Base-by-base conservation (phyloP, 495 filamentous ascomycete species). In the Rhypophila decipiens region DNA sequence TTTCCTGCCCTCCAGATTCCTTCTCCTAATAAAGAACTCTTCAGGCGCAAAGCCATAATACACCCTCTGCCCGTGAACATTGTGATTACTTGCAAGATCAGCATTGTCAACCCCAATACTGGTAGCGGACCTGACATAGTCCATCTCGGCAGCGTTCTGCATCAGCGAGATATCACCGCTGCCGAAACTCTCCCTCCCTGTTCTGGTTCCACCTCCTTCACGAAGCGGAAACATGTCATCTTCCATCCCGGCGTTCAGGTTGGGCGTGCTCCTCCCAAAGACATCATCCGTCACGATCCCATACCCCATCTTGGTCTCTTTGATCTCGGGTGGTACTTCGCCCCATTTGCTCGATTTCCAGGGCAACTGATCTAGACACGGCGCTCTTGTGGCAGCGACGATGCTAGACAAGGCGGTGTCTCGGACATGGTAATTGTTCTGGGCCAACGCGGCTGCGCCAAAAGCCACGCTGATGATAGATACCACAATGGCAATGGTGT, bases 321-420 rank as follows among this genome's bases (percentile, higher is more conserved):
- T 44, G 2, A 63, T 50, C 46, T 63, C 57, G n/a, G 10, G 12
- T 17, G 53, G 46, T 24, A 63, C 56, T 46, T 56, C 53, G 1
- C 57, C 57, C 59, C 59, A 63, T 48, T 56, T 53, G n/a, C 29
- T 36, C 15, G 40, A 41, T 46, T 49, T 55, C 59, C 59, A 63
- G 17, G 56, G 56, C 41, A 63, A 47, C 2, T 44, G 45, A 18
- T 64, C 56, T 2, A 64, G 44, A 20, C 51, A 51, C 2, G 55
- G 55, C n/a, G 58, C 60, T 13, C 60, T 27, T 9, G 60, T 61
- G n/a, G 60, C 58, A 0, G 58, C 60, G 2, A 64, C 50, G 29
- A 64, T 47, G 34, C 41, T 51, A 1, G 58, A 61, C 22, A 61
- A 40, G 8, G 52, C 37, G 15, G 42, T 44, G 33, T 64, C 51